Percentiles rank a stretch among this genome's conserved stretches.
Evolutionary conservation across 306 rosid species (phyloP).

Genomic region (Sesbania bispinosa): DNA sequence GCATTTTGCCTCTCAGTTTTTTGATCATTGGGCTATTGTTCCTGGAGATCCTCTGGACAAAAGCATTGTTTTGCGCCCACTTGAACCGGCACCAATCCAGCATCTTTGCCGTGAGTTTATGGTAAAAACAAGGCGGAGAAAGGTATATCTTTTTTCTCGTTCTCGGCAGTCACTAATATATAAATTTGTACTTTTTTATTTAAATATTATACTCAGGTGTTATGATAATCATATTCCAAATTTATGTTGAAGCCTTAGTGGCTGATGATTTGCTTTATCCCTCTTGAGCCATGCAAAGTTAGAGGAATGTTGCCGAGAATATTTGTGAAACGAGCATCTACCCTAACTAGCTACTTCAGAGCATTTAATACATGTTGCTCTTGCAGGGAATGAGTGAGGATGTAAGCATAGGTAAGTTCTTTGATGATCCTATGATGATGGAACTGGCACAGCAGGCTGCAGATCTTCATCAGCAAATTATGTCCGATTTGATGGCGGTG

Average conservation of each 20-base stretch:
- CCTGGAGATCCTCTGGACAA: constrained; percentile 99
- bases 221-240: not conserved
- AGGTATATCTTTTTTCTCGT: constrained; percentile 45
- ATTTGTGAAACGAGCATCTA: not conserved
- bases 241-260: not conserved
- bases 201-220: not conserved
- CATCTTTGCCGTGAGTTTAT: constrained; percentile 98
- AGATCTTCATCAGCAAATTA: constrained; percentile 86
- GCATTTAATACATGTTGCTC: not conserved
- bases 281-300: too few relatives aligned
- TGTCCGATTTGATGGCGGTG: not conserved
- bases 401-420: constrained; percentile 90
- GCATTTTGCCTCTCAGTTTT: constrained; percentile 81
- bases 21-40: constrained; percentile 99
- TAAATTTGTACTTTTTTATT: not conserved
- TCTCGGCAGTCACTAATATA: not conserved
- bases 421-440: constrained; percentile 98
- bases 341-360: not conserved
- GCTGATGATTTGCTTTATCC: not conserved
- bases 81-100: constrained; percentile 97
- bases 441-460: constrained; percentile 98
- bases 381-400: constrained; percentile 97
- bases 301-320: too few relatives aligned
- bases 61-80: constrained; percentile 91
- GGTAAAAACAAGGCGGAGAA: constrained; percentile 98